phyloP scores from a whole-genome alignment of 1,139 yeast genomes.

The Suhomyces taliae region DNA sequence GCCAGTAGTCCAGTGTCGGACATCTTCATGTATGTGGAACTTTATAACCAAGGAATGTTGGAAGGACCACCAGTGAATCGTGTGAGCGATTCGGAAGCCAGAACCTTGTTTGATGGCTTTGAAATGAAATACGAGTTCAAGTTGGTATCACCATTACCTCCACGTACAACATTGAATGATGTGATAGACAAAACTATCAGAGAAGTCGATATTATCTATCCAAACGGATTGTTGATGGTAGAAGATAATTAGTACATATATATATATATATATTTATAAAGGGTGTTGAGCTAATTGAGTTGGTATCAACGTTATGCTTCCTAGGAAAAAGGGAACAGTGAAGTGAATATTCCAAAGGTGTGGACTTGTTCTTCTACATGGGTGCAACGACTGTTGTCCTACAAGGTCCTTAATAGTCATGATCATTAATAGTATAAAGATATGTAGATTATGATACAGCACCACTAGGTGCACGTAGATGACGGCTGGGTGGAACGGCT shows the following conservation, averaged over 20 bases:
- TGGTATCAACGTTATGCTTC: too few relatives aligned
- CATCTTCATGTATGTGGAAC: constrained; percentile 59
- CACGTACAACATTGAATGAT: constrained; percentile 34
- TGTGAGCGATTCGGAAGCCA: constrained; percentile 22
- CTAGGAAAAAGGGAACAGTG: too few relatives aligned
- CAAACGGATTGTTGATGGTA: constrained; percentile 44
- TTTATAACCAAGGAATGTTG: constrained; percentile 32
- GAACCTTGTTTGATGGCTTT: constrained; percentile 22
- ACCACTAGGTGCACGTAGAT: too few relatives aligned
- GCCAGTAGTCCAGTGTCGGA: constrained; percentile 51
- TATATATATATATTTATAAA: background rate
- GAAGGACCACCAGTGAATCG: constrained; percentile 20
- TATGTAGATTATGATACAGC: too few relatives aligned
- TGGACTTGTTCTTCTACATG: too few relatives aligned
- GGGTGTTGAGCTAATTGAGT: too few relatives aligned
- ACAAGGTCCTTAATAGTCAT: background rate
- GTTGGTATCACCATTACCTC: constrained; percentile 43
- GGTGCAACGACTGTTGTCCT: background rate
- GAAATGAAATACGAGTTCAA: constrained; percentile 31
- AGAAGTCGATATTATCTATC: constrained; percentile 37
- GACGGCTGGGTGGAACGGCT: too few relatives aligned
- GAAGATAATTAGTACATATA: constrained; percentile 19
- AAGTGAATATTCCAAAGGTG: too few relatives aligned
- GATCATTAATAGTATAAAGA: background rate
- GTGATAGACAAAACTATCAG: constrained; percentile 20